Conservation (phyloP, 2,329 filamentous ascomycete genomes). For the Ceratocystis harringtonii region DNA sequence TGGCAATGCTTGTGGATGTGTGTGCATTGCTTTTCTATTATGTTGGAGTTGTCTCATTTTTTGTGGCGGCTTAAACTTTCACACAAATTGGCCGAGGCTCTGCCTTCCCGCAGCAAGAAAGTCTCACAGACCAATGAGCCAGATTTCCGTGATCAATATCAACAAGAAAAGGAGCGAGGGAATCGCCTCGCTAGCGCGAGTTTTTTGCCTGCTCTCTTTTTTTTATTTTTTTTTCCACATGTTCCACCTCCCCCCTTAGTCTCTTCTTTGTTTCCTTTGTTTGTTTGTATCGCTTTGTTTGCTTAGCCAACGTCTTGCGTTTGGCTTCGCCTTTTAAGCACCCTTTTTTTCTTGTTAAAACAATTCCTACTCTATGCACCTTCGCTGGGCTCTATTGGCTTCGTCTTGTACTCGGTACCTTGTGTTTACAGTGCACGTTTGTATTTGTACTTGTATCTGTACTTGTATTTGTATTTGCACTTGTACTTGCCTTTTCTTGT, state of each 20-base stretch:
- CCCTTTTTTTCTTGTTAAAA: background rate
- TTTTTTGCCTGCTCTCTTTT: background rate
- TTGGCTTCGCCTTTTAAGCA: background rate
- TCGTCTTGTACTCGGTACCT: background rate
- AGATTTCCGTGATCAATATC: background rate
- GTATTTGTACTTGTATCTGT: background rate
- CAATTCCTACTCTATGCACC: background rate
- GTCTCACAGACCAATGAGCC: background rate
- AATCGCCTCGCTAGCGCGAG: background rate
- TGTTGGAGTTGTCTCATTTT: background rate
- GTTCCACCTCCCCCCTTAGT: background rate
- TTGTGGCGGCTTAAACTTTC: background rate
- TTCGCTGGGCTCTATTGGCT: background rate
- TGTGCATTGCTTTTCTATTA: background rate
- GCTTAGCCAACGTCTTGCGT: background rate
- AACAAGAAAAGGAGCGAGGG: background rate
- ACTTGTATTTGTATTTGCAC: background rate
- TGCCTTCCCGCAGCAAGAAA: background rate
- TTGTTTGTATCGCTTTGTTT: background rate
- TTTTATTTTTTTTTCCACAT: background rate
- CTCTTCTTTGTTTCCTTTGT: background rate
- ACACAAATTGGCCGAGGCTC: slow-evolving; percentile 5
- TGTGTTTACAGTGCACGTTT: background rate
- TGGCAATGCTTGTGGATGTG: background rate
- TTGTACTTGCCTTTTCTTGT: background rate